These are phyloP conservation scores for Trametes versicolor DNA, from an alignment of 1,284 basidiomycete genomes.

Conservation along the genomic window DNA sequence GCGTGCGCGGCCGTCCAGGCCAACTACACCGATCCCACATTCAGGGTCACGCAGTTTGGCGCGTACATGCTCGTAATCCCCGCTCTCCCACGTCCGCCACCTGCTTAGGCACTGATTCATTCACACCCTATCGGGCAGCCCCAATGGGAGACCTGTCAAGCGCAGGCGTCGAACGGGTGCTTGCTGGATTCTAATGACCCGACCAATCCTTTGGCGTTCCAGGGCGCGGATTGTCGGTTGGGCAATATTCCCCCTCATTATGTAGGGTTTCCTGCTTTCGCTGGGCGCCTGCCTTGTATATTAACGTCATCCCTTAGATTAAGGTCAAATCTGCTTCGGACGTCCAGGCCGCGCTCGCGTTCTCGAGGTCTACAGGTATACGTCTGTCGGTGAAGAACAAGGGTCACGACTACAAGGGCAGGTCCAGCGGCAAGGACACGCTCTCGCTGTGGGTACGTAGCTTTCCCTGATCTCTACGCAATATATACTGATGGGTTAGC, in stretches of 20 bases:
- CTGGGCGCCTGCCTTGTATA: background rate
- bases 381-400: slow-evolving; percentile 53
- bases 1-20: slow-evolving; percentile 43
- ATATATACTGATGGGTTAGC: background rate
- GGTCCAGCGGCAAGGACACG: slow-evolving; percentile 45
- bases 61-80: slow-evolving; percentile 43
- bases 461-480: background rate
- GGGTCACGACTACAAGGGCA: slow-evolving; percentile 53
- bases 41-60: slow-evolving; percentile 42
- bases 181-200: slow-evolving; percentile 42
- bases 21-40: slow-evolving; percentile 42
- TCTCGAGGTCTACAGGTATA: slow-evolving; percentile 46
- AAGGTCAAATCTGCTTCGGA: slow-evolving; percentile 43
- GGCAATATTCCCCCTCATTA: slow-evolving; percentile 46
- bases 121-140: slow-evolving; percentile 31
- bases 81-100: background rate
- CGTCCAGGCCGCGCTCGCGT: slow-evolving; percentile 46
- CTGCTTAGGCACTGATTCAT: background rate
- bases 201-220: slow-evolving; percentile 39
- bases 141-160: slow-evolving; percentile 47
- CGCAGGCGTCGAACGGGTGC: slow-evolving; percentile 35
- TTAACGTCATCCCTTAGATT: slow-evolving; percentile 37
- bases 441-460: slow-evolving; percentile 48
- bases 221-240: slow-evolving; percentile 32
- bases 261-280: slow-evolving; percentile 32